A percentile compares a stretch with the other conserved stretches of the same genome.
Conservation (phyloP, 2,329 filamentous ascomycete genomes). For the Fusarium protoensiforme region DNA sequence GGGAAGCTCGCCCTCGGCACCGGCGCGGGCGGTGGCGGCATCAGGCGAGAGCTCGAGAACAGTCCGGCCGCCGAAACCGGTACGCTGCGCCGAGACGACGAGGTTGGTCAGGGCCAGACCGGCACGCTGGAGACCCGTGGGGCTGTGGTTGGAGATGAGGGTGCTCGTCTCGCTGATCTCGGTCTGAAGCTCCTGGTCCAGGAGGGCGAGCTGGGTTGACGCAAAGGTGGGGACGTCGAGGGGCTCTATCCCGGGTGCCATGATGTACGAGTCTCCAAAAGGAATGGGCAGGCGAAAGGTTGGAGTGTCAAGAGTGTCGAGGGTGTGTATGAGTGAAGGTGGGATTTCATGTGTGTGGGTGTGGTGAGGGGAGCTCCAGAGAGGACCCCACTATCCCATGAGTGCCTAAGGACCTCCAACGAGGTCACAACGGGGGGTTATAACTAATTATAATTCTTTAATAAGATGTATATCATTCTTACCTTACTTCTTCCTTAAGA, state of each 20-base stretch:
- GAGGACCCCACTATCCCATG: slow-evolving; percentile 41
- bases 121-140: slow-evolving; percentile 76
- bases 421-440: no score
- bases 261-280: slow-evolving; percentile 26
- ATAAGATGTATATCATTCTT: no score
- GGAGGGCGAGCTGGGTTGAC: slow-evolving; percentile 74
- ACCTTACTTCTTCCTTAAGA: no score
- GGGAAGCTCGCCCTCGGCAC: slow-evolving; percentile 66
- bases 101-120: slow-evolving; percentile 86
- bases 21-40: slow-evolving; percentile 66
- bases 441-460: no score
- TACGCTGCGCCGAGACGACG: slow-evolving; percentile 78
- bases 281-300: not conserved
- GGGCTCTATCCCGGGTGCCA: slow-evolving; percentile 53
- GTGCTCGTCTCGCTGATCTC: slow-evolving; percentile 77
- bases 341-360: slow-evolving; percentile 18
- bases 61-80: slow-evolving; percentile 90
- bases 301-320: slow-evolving; percentile 6
- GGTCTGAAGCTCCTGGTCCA: slow-evolving; percentile 76
- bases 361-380: slow-evolving; percentile 19
- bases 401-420: no score
- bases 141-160: slow-evolving; percentile 75
- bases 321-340: slow-evolving; percentile 15
- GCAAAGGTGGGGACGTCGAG: slow-evolving; percentile 77
- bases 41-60: slow-evolving; percentile 85